These are phyloP conservation scores for Coriaria nepalensis DNA, from an alignment of 306 rosid genomes.

Conservation along the genomic window DNA sequence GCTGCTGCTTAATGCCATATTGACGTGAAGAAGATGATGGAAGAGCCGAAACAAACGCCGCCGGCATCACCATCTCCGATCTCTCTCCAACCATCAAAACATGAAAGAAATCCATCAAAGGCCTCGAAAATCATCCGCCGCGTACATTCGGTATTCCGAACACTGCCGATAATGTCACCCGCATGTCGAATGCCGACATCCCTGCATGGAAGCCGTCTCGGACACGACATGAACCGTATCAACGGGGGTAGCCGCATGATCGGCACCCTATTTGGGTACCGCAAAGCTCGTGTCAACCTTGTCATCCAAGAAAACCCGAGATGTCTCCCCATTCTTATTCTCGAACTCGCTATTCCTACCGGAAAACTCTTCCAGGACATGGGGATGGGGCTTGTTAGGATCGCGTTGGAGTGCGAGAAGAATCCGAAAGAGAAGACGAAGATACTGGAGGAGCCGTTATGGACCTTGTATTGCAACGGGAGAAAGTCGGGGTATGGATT, in stretches of 20 bases:
- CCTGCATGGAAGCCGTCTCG: constrained; percentile 9
- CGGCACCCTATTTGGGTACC: constrained; percentile 60
- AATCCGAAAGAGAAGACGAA: constrained; percentile 31
- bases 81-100: constrained; percentile 51
- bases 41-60: background rate
- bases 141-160: constrained; percentile 39
- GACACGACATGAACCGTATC: constrained; percentile 21
- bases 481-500: constrained; percentile 69
- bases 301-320: constrained; percentile 60
- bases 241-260: constrained; percentile 52
- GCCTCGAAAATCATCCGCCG: constrained; percentile 25
- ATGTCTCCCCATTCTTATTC: constrained; percentile 39
- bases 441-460: constrained; percentile 57
- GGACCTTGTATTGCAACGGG: constrained; percentile 69
- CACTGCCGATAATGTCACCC: constrained; percentile 62
- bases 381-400: constrained; percentile 52
- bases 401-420: constrained; percentile 75
- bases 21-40: too few relatives aligned
- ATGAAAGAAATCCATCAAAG: constrained; percentile 23
- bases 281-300: constrained; percentile 50
- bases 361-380: constrained; percentile 62
- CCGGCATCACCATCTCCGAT: constrained; percentile 8
- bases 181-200: constrained; percentile 37
- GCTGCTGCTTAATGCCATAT: too few relatives aligned
- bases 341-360: constrained; percentile 54